Evolutionary conservation across 164 flowering plant species (phyloP).

Genomic region (Dillenia suffruticosa): DNA sequence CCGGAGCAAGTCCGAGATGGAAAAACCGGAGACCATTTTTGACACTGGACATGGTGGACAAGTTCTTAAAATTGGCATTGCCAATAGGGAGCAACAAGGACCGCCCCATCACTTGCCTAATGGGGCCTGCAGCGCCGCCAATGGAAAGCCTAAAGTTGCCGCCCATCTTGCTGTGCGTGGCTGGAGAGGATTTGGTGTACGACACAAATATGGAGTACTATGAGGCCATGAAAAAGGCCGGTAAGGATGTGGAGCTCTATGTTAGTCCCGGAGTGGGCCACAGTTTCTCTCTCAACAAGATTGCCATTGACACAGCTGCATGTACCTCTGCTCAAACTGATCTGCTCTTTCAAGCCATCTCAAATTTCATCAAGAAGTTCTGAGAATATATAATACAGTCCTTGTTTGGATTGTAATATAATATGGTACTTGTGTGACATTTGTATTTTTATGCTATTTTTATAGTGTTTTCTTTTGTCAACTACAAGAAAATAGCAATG

Average conservation of each 20-base stretch:
- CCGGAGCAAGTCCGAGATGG: slow-evolving; percentile 63
- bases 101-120: slow-evolving; percentile 79
- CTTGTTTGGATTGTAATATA: too few species aligned
- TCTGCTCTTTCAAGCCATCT: slow-evolving; percentile 34
- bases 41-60: slow-evolving; percentile 75
- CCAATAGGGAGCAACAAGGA: slow-evolving; percentile 63
- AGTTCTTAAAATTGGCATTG: slow-evolving; percentile 48
- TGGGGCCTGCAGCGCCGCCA: slow-evolving; percentile 56
- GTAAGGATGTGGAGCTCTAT: slow-evolving; percentile 57
- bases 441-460: too few species aligned
- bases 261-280: slow-evolving; percentile 49
- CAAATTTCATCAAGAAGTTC: slow-evolving; percentile 43
- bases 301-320: slow-evolving; percentile 63
- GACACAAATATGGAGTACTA: slow-evolving; percentile 75
- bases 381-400: slow-evolving; percentile 13
- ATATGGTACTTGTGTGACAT: too few species aligned
- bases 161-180: slow-evolving; percentile 54
- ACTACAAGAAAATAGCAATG: background rate
- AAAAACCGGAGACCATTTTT: slow-evolving; percentile 51
- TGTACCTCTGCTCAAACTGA: slow-evolving; percentile 32
- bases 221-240: slow-evolving; percentile 61
- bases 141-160: slow-evolving; percentile 40
- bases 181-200: slow-evolving; percentile 53
- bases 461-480: too few species aligned
- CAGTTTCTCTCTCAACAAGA: slow-evolving; percentile 65